Evolutionary conservation across 2,329 filamentous ascomycete species (phyloP).

Genomic region (Xylariaceae sp.): DNA sequence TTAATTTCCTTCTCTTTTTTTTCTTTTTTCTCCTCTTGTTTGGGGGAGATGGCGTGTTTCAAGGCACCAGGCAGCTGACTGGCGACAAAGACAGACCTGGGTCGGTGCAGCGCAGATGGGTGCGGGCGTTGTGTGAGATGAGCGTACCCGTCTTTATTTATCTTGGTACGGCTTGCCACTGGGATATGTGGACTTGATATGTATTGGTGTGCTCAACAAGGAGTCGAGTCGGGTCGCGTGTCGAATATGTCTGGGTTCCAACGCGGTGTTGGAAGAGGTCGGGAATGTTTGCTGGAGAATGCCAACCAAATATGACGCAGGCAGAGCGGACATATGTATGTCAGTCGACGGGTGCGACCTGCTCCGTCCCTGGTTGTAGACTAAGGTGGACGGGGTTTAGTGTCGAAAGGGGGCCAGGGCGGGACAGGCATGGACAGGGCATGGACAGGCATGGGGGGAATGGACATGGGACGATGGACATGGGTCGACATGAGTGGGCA

Average conservation of each 20-base stretch:
- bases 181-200: too few relatives aligned
- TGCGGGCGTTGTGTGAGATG: background rate
- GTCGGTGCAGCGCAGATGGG: background rate
- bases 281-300: conserved; percentile 11
- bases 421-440: background rate
- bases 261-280: background rate
- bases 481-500: too few relatives aligned
- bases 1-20: conserved; percentile 19
- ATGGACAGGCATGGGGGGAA: background rate
- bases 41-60: background rate
- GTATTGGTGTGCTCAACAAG: background rate
- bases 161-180: background rate
- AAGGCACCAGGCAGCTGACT: conserved; percentile 28
- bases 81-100: conserved; percentile 5
- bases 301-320: conserved; percentile 4
- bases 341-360: background rate
- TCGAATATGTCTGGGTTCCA: conserved; percentile 4
- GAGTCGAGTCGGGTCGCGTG: background rate
- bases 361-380: background rate
- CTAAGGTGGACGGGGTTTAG: background rate
- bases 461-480: too few relatives aligned
- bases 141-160: background rate
- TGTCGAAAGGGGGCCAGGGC: background rate
- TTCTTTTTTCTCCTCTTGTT: conserved; percentile 35
- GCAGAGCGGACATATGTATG: background rate